A percentile compares a stretch with the other conserved stretches of the same genome.
Evolutionary conservation across 441 rosid genomes (phyloP).

Genomic region (Raphanus hybrid): DNA sequence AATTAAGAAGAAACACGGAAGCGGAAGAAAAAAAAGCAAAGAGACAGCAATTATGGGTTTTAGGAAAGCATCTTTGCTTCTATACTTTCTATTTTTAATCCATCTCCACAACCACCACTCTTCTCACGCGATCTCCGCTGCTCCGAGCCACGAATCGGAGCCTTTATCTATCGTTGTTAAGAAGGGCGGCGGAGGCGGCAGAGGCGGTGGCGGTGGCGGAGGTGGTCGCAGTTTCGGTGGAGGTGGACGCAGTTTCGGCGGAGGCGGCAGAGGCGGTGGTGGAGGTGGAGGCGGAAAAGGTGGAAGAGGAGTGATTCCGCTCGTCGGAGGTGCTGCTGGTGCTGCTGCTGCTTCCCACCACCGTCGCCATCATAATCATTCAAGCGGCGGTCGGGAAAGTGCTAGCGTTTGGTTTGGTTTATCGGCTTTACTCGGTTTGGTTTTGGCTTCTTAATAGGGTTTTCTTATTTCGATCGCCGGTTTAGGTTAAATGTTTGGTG

Average conservation of each 20-base stretch:
- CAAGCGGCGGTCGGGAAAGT: slow-evolving; percentile 30
- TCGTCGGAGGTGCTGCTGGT: slow-evolving; percentile 28
- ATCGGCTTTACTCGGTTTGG: slow-evolving; percentile 27
- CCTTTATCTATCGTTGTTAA: slow-evolving; percentile 17
- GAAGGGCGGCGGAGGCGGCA: slow-evolving; percentile 31
- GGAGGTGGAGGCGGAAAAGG: slow-evolving; percentile 5
- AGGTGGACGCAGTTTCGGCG: slow-evolving; percentile 16
- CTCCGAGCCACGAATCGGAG: slow-evolving; percentile 11
- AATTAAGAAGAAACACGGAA: neutral
- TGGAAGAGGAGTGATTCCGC: slow-evolving; percentile 13
- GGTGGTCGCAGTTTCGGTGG: slow-evolving; percentile 20
- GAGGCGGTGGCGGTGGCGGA: slow-evolving; percentile 28
- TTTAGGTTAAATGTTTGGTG: slow-evolving; percentile 13
- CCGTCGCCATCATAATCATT: slow-evolving; percentile 22
- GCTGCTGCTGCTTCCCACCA: slow-evolving; percentile 26
- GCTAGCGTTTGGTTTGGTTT: slow-evolving; percentile 23
- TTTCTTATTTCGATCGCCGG: slow-evolving; percentile 22
- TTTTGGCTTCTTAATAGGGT: slow-evolving; percentile 13
- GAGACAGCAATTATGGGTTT: slow-evolving; percentile 19
- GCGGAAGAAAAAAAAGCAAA: neutral
- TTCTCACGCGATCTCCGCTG: slow-evolving; percentile 4
- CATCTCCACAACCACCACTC: slow-evolving; percentile 3
- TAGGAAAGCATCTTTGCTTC: slow-evolving; percentile 9
- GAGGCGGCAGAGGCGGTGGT: neutral
- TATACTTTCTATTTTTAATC: slow-evolving; percentile 16